Conservation (phyloP, 768 basidiomycete species). For the Porpolomopsis calyptriformis region DNA sequence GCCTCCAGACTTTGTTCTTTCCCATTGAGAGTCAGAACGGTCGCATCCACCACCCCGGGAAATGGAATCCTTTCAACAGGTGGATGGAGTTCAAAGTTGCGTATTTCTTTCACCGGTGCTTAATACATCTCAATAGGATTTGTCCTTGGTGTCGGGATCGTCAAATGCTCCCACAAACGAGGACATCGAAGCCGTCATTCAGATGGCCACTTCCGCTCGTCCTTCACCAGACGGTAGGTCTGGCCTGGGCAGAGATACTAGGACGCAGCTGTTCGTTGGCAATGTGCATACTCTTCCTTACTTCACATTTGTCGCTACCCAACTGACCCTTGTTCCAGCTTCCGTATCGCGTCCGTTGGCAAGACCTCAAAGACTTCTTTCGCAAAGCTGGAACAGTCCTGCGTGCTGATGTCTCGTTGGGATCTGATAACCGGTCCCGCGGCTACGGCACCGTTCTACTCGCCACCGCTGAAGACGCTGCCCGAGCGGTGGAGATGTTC, state of each 20-base stretch:
- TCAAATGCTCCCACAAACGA: conserved; percentile 46
- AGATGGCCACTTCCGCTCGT: conserved; percentile 74
- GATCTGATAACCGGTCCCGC: conserved; percentile 84
- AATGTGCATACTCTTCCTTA: conserved; percentile 51
- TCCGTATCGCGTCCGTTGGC: conserved; percentile 96
- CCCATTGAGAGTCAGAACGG: neutral
- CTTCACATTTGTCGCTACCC: conserved; percentile 2
- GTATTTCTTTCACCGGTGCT: neutral
- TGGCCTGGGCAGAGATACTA: conserved; percentile 61
- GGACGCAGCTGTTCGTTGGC: conserved; percentile 92
- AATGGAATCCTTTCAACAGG: conserved; percentile 6
- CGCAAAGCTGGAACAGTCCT: conserved; percentile 87
- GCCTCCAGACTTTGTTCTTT: neutral
- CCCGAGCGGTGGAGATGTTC: conserved; percentile 89
- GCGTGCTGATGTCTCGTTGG: conserved; percentile 65
- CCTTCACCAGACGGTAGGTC: conserved; percentile 36
- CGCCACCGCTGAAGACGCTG: conserved; percentile 90
- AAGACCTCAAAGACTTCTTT: conserved; percentile 97
- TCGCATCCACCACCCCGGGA: neutral
- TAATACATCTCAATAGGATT: neutral
- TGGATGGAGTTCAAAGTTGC: neutral
- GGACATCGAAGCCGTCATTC: conserved; percentile 88
- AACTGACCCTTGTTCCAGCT: conserved; percentile 39
- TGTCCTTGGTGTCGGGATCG: neutral
- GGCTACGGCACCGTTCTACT: conserved; percentile 94